phyloP scores from a whole-genome alignment of 371 early-diverging fungal species.

The Syncephalastrum sp. region DNA sequence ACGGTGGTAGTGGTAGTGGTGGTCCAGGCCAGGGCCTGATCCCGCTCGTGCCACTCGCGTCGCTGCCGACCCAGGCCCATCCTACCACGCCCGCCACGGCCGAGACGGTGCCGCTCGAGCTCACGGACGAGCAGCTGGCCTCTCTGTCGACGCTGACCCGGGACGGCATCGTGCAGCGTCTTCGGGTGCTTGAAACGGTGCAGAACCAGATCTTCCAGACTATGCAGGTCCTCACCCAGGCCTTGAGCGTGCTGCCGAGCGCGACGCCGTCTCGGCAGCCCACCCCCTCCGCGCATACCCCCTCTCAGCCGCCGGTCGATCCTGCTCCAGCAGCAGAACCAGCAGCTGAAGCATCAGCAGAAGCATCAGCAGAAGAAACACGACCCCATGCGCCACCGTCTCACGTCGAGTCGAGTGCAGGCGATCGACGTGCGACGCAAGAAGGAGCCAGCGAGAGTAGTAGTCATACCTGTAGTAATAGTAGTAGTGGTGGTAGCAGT shows the following conservation, averaged over 20 bases:
- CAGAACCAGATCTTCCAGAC: conserved; percentile 65
- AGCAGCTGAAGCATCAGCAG: too few relatives aligned
- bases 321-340: too few relatives aligned
- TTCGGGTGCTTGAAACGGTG: conserved; percentile 55
- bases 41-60: conserved; percentile 26
- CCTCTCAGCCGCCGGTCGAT: background rate
- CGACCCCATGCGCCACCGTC: too few relatives aligned
- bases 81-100: too few relatives aligned
- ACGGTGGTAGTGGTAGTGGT: too few relatives aligned
- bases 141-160: conserved; percentile 55
- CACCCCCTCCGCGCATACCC: background rate
- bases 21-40: conserved; percentile 28
- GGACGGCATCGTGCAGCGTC: conserved; percentile 57
- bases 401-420: too few relatives aligned
- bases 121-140: conserved; percentile 60
- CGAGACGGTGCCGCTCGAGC: conserved; percentile 24
- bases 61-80: conserved; percentile 1
- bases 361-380: too few relatives aligned
- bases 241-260: conserved; percentile 46
- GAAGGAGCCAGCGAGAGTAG: too few relatives aligned
- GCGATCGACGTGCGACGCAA: too few relatives aligned
- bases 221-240: conserved; percentile 58
- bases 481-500: too few relatives aligned
- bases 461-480: too few relatives aligned
- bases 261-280: background rate